Percentiles rank a stretch among this genome's conserved stretches.
Conservation (phyloP, 306 rosid species). For the Casuarina equisetifolia region DNA sequence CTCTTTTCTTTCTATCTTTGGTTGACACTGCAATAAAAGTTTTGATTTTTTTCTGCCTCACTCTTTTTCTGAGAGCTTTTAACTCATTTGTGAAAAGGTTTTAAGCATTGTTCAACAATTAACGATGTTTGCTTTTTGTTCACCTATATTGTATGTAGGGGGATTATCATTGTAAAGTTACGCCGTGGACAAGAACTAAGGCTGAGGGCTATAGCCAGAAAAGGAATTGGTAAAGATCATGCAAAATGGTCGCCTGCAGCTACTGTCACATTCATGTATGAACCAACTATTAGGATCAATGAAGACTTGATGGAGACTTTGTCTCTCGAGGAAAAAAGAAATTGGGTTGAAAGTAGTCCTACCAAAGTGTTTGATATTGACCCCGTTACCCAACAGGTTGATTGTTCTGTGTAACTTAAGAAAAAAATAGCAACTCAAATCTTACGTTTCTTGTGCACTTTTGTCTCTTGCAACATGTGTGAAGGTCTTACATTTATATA, state of each 20-base stretch:
- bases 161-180: slow-evolving; percentile 88
- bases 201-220: slow-evolving; percentile 94
- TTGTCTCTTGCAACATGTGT: background rate
- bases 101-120: background rate
- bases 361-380: slow-evolving; percentile 83
- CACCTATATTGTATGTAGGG: slow-evolving; percentile 48
- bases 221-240: slow-evolving; percentile 98
- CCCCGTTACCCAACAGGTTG: slow-evolving; percentile 74
- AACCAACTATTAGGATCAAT: slow-evolving; percentile 80
- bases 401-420: background rate
- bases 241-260: slow-evolving; percentile 99
- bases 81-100: background rate
- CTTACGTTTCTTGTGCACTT: background rate
- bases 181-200: slow-evolving; percentile 89
- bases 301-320: slow-evolving; percentile 89
- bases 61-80: background rate
- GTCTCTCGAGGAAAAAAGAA: slow-evolving; percentile 71
- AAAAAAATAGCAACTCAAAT: background rate
- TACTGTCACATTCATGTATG: slow-evolving; percentile 94
- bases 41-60: background rate
- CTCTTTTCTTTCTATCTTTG: background rate
- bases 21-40: background rate
- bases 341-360: slow-evolving; percentile 91
- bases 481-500: background rate
- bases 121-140: background rate